Evolutionary conservation across 2,329 filamentous ascomycete genomes (phyloP).

Genomic region (Trichoderma sp.): DNA sequence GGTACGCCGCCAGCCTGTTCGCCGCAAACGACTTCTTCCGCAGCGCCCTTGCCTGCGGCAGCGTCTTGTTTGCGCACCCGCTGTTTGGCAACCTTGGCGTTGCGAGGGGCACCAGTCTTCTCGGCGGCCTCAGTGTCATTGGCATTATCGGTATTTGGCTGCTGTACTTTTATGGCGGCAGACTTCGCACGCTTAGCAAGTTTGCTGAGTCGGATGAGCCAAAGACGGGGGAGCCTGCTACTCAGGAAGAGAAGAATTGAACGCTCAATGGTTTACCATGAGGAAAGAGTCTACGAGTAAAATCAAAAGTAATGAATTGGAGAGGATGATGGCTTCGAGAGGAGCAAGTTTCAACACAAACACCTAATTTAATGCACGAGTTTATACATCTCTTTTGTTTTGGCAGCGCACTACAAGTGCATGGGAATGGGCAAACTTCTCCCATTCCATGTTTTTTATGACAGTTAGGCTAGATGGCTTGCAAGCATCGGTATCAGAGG

Average conservation of each 20-base stretch:
- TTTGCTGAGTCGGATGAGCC: conserved; percentile 46
- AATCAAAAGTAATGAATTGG: background rate
- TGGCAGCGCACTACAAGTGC: background rate
- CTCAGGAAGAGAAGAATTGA: background rate
- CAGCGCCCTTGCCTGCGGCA: conserved; percentile 59
- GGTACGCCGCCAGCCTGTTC: conserved; percentile 60
- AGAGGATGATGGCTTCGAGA: background rate
- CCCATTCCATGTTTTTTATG: background rate
- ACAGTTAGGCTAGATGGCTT: background rate
- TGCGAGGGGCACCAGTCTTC: conserved; percentile 56
- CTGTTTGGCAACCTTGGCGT: conserved; percentile 62
- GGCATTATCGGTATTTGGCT: conserved; percentile 61
- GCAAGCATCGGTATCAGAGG: background rate
- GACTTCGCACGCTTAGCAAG: conserved; percentile 56
- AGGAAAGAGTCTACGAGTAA: background rate
- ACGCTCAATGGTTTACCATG: background rate
- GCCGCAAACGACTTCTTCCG: conserved; percentile 63
- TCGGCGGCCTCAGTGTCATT: conserved; percentile 57
- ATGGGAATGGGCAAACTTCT: background rate
- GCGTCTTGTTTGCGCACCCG: conserved; percentile 61
- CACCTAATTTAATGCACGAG: background rate
- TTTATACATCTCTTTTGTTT: background rate
- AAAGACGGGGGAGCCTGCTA: background rate
- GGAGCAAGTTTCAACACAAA: background rate
- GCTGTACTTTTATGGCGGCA: conserved; percentile 59